Percentiles rank a stretch among this genome's conserved stretches.
phyloP scores from a whole-genome alignment of 495 filamentous ascomycete genomes.

The Thozetella sp. region DNA sequence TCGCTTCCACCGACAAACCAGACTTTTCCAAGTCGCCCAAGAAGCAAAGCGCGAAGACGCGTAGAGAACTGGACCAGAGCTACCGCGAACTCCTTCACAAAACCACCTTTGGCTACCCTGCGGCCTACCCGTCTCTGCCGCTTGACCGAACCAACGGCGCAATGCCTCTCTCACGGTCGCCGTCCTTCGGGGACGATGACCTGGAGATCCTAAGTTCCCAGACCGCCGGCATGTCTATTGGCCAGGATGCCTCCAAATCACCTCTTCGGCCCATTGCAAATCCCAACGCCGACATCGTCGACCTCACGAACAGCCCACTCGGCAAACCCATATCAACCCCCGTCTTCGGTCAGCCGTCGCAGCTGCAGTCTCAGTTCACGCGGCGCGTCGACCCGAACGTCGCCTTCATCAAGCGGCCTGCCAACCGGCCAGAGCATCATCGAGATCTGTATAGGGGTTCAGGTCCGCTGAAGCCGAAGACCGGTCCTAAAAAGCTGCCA shows the following conservation, averaged over 20 bases:
- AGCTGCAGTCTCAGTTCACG: conserved; percentile 18
- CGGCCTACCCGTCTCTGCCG: background rate
- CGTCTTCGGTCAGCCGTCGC: conserved; percentile 29
- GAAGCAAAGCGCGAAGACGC: conserved; percentile 12
- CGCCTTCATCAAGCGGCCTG: conserved; percentile 41
- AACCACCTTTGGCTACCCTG: conserved; percentile 20
- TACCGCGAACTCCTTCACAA: conserved; percentile 23
- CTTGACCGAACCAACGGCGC: background rate
- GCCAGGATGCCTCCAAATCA: conserved; percentile 7
- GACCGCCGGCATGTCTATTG: conserved; percentile 29
- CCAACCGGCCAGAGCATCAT: conserved; percentile 46
- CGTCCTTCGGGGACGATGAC: conserved; percentile 35
- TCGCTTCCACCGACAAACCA: conserved; percentile 23
- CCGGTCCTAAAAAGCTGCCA: conserved; percentile 30
- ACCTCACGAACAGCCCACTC: conserved; percentile 23
- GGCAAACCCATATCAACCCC: conserved; percentile 22
- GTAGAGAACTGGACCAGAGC: conserved; percentile 20
- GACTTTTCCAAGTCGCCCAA: conserved; percentile 11
- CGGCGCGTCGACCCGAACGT: conserved; percentile 26
- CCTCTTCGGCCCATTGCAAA: conserved; percentile 8
- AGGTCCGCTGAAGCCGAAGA: conserved; percentile 38
- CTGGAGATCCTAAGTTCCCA: conserved; percentile 33
- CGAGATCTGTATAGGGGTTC: conserved; percentile 33
- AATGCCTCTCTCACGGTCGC: conserved; percentile 20
- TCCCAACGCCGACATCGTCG: conserved; percentile 14